A percentile compares a stretch with the other conserved stretches of the same genome.
phyloP scores from a whole-genome alignment of 2,329 filamentous ascomycete species.

The Pseudogymnoascus sp. region DNA sequence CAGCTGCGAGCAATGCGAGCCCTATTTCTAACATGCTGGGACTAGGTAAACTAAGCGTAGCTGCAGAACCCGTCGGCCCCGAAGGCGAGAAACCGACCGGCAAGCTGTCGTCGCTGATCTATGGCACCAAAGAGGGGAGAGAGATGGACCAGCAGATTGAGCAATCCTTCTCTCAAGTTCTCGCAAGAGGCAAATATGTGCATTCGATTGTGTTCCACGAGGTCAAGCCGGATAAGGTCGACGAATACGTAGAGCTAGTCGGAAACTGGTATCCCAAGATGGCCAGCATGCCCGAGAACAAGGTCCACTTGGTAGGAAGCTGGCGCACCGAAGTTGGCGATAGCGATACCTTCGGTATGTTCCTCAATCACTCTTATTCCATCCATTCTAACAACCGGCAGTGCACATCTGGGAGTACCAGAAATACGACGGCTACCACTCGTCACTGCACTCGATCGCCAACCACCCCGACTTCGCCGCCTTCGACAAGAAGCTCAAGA shows the following conservation, averaged over 20 bases:
- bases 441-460: constrained; percentile 77
- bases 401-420: constrained; percentile 99
- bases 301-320: constrained; percentile 92
- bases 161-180: constrained; percentile 87
- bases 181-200: constrained; percentile 95
- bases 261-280: constrained; percentile 89
- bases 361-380: neutral
- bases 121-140: constrained; percentile 90
- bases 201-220: constrained; percentile 96
- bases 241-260: constrained; percentile 86
- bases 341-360: constrained; percentile 87
- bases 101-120: constrained; percentile 79
- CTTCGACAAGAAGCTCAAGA: constrained; percentile 78
- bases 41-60: constrained; percentile 53
- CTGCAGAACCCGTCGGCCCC: constrained; percentile 52
- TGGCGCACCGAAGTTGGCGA: constrained; percentile 98
- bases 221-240: constrained; percentile 89
- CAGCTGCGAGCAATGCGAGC: constrained; percentile 37
- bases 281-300: constrained; percentile 76
- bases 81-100: constrained; percentile 57
- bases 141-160: constrained; percentile 94
- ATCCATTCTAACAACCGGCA: constrained; percentile 36
- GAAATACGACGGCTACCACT: constrained; percentile 91
- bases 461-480: constrained; percentile 72
- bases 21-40: constrained; percentile 31